phyloP scores from a whole-genome alignment of 805 yeast species.

The Candida ponderosae region DNA sequence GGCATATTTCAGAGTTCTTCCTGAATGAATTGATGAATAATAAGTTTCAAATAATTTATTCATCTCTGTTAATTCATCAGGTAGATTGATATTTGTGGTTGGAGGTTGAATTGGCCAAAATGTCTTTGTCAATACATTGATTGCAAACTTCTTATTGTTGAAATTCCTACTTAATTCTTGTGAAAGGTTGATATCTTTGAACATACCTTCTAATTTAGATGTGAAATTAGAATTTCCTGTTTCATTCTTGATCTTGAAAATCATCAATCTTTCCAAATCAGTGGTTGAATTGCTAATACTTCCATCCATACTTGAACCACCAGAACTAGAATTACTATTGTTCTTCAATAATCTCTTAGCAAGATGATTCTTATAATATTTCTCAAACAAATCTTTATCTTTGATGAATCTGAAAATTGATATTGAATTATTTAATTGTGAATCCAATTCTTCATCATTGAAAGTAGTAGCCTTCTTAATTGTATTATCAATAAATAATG shows the following conservation, averaged over 20 bases:
- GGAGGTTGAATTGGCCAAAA: conserved; percentile 58
- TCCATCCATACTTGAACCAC: conserved; percentile 8
- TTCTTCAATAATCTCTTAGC: conserved; percentile 67
- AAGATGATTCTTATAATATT: conserved; percentile 74
- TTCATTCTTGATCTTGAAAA: conserved; percentile 63
- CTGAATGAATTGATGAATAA: conserved; percentile 44
- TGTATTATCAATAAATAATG: conserved; percentile 50
- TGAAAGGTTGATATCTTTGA: conserved; percentile 64
- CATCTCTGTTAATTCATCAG: conserved; percentile 34
- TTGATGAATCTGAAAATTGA: conserved; percentile 57
- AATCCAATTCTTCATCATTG: conserved; percentile 35
- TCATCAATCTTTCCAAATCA: conserved; percentile 64
- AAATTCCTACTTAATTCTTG: conserved; percentile 38
- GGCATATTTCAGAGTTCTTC: conserved; percentile 68
- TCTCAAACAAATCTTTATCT: conserved; percentile 84
- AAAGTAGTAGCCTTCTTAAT: conserved; percentile 43
- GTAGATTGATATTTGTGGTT: conserved; percentile 22
- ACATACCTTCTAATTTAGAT: conserved; percentile 78
- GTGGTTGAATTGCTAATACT: conserved; percentile 25
- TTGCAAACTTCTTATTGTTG: conserved; percentile 32
- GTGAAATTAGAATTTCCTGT: conserved; percentile 68
- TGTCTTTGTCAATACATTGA: conserved; percentile 50
- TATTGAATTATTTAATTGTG: conserved; percentile 45
- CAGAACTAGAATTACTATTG: conserved; percentile 12
- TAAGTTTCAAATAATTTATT: conserved; percentile 40